phyloP scores from a whole-genome alignment of 805 yeast species.

The Candida khao-thaluensis region DNA sequence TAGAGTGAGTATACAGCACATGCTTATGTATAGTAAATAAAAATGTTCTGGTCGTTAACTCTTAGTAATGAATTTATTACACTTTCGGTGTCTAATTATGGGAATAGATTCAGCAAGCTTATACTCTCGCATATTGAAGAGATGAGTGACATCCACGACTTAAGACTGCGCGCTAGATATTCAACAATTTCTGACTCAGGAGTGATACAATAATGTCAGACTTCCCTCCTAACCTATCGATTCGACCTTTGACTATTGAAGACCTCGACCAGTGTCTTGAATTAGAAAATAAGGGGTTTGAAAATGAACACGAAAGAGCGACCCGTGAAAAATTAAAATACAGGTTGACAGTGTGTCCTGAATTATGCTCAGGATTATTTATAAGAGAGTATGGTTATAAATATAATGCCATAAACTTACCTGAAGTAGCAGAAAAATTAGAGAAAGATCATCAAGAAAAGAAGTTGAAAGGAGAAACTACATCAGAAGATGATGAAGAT shows the following conservation, averaged over 20 bases:
- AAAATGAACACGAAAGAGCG: slow-evolving; percentile 62
- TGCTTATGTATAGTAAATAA: neutral
- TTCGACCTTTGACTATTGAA: slow-evolving; percentile 75
- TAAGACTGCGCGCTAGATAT: no score
- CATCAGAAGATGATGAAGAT: slow-evolving; percentile 23
- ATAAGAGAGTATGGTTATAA: slow-evolving; percentile 60
- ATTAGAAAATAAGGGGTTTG: slow-evolving; percentile 70
- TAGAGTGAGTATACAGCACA: slow-evolving; percentile 8
- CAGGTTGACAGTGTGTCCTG: slow-evolving; percentile 82
- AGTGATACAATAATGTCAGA: slow-evolving; percentile 32
- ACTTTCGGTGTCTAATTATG: no score
- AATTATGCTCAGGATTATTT: slow-evolving; percentile 84
- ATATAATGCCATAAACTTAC: slow-evolving; percentile 42
- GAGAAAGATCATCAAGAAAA: slow-evolving; percentile 25
- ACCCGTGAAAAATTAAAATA: slow-evolving; percentile 60
- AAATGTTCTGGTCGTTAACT: no score
- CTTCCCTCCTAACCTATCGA: slow-evolving; percentile 46
- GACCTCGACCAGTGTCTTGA: slow-evolving; percentile 63
- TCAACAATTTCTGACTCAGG: neutral
- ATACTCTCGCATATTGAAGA: no score
- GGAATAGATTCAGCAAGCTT: no score
- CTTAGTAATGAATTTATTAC: no score
- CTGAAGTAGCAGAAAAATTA: slow-evolving; percentile 37
- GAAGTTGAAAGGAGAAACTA: slow-evolving; percentile 18
- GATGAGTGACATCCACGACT: no score